Base-by-base conservation (phyloP, 352 stramenopile species). In the Pythium brassicae region DNA sequence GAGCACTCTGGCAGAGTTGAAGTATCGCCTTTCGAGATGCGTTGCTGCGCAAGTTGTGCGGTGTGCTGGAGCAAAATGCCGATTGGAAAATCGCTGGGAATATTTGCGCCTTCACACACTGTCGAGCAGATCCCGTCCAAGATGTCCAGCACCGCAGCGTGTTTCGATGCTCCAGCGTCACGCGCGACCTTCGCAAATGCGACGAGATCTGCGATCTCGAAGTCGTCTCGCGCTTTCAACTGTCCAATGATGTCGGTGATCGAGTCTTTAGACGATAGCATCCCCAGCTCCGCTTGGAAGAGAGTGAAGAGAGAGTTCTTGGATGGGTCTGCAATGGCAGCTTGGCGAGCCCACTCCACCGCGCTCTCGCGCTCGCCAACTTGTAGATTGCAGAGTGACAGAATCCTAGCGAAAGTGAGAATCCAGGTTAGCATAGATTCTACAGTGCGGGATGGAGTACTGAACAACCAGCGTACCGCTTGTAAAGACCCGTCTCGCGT, bases 21-120 rank as follows among this genome's bases (percentile, higher is more conserved):
- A 37, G 5, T 37, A 9, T 37, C 32, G 32, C 63, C 42, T 25
- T 60, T 56, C 14, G 53, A 29, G 15, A 58, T 51, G 17, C 62
- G 65, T 26, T 66, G 76, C 29, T 65, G 78, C 37, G 78, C 68
- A 8, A 91, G 64, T 29, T 88, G 78, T 17, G 78, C 81, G n/a
- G 81, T 79, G 46, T 87, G 87, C 63, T 91, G 81, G 14, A 91
- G 49, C 19, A 86, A 50, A 25, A 85, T 40, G 19, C 66, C 71
- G 29, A 71, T 51, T 12, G 72, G 66, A 6, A 88, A 25, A 7
- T 47, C 47, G 35, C 49, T 20, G 12, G 50, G 34, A 4, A 19
- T 5, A 6, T 26, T 37, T 14, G 57, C 10, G 10, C 12, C 39
- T 2, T 62, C 22, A 11, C 20, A 6, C 2, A 63, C 22, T 11